Evolutionary conservation across 352 stramenopile species (phyloP).

Genomic region (Thalassiosira mediterranea): DNA sequence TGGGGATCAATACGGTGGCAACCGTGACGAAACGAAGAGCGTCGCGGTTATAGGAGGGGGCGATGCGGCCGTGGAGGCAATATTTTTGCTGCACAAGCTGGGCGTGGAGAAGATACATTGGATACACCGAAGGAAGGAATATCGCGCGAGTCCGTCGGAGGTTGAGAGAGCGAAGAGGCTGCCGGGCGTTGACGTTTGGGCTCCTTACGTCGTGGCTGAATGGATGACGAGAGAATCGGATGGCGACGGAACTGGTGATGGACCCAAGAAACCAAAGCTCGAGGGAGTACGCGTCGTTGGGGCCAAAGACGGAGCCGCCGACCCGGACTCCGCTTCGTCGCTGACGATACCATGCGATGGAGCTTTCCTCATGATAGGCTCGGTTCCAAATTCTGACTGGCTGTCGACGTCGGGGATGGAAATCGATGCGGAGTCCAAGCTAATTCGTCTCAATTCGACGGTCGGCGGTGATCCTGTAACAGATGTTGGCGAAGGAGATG

Average conservation of each 20-base stretch:
- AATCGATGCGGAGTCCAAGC: constrained; percentile 29
- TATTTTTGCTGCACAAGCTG: constrained; percentile 54
- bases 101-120: constrained; percentile 37
- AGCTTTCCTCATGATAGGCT: constrained; percentile 75
- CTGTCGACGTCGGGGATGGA: constrained; percentile 38
- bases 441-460: constrained; percentile 29
- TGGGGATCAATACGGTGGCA: constrained; percentile 44
- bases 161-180: constrained; percentile 42
- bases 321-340: constrained; percentile 20
- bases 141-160: constrained; percentile 39
- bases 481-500: not conserved
- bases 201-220: constrained; percentile 56
- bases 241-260: not conserved
- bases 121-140: constrained; percentile 64
- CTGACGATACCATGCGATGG: constrained; percentile 60
- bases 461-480: too few relatives aligned
- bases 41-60: constrained; percentile 72
- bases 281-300: constrained; percentile 56
- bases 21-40: constrained; percentile 33
- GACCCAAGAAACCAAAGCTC: too few relatives aligned
- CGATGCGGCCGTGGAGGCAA: constrained; percentile 75
- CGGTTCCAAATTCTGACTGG: constrained; percentile 54
- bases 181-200: constrained; percentile 57
- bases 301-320: constrained; percentile 38
- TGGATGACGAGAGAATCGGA: constrained; percentile 49